Base-by-base conservation (phyloP, 768 basidiomycete species). In the Hericium erinaceus region DNA sequence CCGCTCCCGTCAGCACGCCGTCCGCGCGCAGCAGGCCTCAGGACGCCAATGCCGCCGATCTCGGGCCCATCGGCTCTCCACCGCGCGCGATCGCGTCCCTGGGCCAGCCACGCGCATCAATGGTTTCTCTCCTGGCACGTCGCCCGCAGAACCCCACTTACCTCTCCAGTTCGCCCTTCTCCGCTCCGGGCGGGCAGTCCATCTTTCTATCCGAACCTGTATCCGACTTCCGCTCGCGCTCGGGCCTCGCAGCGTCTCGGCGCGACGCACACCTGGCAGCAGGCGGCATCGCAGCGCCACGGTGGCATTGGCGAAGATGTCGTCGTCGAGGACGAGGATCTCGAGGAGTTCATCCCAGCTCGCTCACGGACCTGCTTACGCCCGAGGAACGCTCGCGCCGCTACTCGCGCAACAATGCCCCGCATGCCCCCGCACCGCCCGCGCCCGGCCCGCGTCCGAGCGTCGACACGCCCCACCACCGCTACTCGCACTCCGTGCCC, bases 281-380 rank as follows among this genome's bases (percentile, higher is more conserved):
- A 68, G 16, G 40, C 58, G 28, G 26, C 49, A 16, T 51, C 49
- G 16, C 16, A 15, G 15, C 18, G 49, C 15, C 28, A 8, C 12
- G 20, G 15, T 16, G 49, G 28, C 49, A 37, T 15, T 9, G 18
- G 56, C 24, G 52, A 24, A 22, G 71, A 69, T 16, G 79, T 78
- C 16, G 70, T 72, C 39, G 80, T 80, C 0, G 84, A 84, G 18
- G 88, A 87, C 52, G 91, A 84, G 48, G 90, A 94, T 62, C 67
- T 91, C 51, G 92, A 93, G 66, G 94, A 93, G 57, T 89, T 98
- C 68, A 69, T 98, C 33, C 95, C 0, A 85, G 89, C 56, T 90
- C 87, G 4, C 74, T 98, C 50, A 91, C 84, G 26, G 95, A 98
- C 59, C 77, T 98, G 7, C 75, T 98, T 49, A 95, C 94, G 0